Percentiles rank a stretch among this genome's conserved stretches.
Evolutionary conservation across 2,329 filamentous ascomycete species (phyloP).

Genomic region (Monilinia laxa): DNA sequence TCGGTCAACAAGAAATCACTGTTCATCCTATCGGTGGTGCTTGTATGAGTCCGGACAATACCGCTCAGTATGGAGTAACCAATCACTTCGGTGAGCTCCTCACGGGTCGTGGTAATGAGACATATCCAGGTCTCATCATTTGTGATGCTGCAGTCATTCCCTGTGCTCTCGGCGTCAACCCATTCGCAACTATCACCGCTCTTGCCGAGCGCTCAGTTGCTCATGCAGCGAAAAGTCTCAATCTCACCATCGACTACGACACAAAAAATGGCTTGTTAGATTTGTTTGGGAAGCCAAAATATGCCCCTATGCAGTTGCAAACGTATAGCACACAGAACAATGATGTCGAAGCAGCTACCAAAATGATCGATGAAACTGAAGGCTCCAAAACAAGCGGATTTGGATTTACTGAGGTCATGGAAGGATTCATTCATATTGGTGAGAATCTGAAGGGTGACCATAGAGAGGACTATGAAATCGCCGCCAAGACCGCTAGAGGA

Average conservation of each 20-base stretch:
- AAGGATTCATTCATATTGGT: conserved; percentile 56
- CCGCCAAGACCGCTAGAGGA: conserved; percentile 53
- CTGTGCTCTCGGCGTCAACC: conserved; percentile 62
- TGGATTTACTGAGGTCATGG: conserved; percentile 65
- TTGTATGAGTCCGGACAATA: conserved; percentile 60
- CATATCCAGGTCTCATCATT: conserved; percentile 58
- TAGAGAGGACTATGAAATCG: conserved; percentile 53
- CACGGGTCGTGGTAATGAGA: conserved; percentile 50
- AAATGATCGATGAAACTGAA: conserved; percentile 40
- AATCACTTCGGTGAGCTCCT: conserved; percentile 63
- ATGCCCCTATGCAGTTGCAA: conserved; percentile 23
- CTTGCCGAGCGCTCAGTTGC: conserved; percentile 64
- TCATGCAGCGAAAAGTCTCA: conserved; percentile 45
- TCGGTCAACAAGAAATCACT: conserved; percentile 59
- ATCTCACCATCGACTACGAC: conserved; percentile 46
- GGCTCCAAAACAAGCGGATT: conserved; percentile 48
- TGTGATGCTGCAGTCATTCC: conserved; percentile 63
- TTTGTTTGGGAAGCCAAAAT: conserved; percentile 53
- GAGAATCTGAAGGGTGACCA: conserved; percentile 46
- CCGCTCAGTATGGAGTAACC: conserved; percentile 55
- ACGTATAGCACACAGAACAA: conserved; percentile 28
- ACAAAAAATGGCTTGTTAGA: conserved; percentile 52
- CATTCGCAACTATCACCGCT: conserved; percentile 67
- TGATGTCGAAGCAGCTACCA: conserved; percentile 45
- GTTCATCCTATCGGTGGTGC: conserved; percentile 68